These are phyloP conservation scores for Trypanosoma lewisi DNA, from an alignment of 208 protist species.

Conservation along the genomic window DNA sequence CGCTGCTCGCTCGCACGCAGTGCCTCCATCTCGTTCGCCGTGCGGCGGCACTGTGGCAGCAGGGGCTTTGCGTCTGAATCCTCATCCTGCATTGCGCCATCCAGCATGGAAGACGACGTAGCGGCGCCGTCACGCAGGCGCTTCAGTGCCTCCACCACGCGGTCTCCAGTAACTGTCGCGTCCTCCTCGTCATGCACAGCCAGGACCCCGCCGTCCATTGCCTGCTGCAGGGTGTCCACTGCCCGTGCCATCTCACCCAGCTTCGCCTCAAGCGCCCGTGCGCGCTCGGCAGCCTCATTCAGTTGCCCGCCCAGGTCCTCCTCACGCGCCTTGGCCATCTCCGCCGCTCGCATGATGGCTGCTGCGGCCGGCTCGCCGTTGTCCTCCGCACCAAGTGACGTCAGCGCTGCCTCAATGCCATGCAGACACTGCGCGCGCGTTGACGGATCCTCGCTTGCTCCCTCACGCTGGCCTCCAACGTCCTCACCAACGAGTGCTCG, in stretches of 20 bases:
- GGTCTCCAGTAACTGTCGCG: not conserved
- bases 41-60: conserved; percentile 16
- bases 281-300: conserved; percentile 7
- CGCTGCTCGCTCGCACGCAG: conserved; percentile 11
- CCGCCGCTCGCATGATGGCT: no score
- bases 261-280: conserved; percentile 11
- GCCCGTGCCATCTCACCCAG: conserved; percentile 13
- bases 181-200: conserved; percentile 1
- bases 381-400: no score
- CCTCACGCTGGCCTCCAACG: not conserved
- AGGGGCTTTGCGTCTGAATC: not conserved
- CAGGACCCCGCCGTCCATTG: not conserved
- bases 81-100: conserved; percentile 3
- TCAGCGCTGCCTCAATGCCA: no score
- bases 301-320: no score
- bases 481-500: no score
- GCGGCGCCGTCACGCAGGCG: not conserved
- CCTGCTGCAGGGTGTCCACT: conserved; percentile 10
- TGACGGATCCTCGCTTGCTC: no score
- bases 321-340: no score
- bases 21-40: not conserved
- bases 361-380: no score
- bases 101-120: conserved; percentile 8
- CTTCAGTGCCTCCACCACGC: conserved; percentile 15
- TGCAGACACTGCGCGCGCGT: no score